Conservation (phyloP, 2,329 filamentous ascomycete species). For the Ramularia endophylla region DNA sequence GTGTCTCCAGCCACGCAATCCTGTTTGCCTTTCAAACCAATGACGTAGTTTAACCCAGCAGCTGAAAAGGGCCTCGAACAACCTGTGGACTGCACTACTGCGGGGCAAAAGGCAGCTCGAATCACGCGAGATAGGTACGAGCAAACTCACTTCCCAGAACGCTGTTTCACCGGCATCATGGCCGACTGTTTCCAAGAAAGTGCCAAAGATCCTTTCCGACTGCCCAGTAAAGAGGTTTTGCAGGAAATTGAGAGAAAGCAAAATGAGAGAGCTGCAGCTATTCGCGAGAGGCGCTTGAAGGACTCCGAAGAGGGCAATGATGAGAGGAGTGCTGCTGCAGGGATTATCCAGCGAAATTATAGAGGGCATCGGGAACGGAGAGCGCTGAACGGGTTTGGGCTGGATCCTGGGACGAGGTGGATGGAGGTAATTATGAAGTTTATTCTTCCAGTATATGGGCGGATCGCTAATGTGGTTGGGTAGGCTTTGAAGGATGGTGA, state of each 20-base stretch:
- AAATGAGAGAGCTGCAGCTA: constrained; percentile 25
- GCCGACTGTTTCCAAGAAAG: too few species aligned
- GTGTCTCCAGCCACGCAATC: too few species aligned
- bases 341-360: constrained; percentile 55
- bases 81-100: too few species aligned
- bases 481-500: constrained; percentile 32
- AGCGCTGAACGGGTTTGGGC: constrained; percentile 60
- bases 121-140: too few species aligned
- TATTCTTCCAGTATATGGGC: too few species aligned
- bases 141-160: too few species aligned
- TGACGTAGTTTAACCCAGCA: too few species aligned
- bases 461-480: constrained; percentile 10
- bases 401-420: constrained; percentile 68
- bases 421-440: constrained; percentile 47
- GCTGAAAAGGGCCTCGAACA: too few species aligned
- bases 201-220: constrained; percentile 15
- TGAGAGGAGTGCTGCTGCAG: constrained; percentile 23
- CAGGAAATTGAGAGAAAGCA: constrained; percentile 31
- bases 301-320: constrained; percentile 6
- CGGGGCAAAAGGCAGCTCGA: too few species aligned
- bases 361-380: constrained; percentile 68
- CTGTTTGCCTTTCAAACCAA: too few species aligned
- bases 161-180: too few species aligned
- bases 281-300: constrained; percentile 13
- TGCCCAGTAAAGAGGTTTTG: constrained; percentile 30